Evolutionary conservation across 2,329 filamentous ascomycete genomes (phyloP).

Genomic region (Verticillium isaacii): DNA sequence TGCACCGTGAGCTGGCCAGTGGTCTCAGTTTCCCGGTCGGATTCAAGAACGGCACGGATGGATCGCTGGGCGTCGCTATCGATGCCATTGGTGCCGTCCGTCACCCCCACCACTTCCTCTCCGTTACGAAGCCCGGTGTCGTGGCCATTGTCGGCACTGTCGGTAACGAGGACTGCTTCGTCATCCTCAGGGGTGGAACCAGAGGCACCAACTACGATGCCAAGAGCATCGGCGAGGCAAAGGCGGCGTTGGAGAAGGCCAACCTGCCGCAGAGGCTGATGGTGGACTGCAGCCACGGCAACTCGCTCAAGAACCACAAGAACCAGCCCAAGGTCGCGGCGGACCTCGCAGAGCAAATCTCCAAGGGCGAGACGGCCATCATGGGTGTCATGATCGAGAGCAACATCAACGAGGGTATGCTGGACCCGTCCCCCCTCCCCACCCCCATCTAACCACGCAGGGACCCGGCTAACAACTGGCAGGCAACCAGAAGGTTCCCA

Average conservation of each 20-base stretch:
- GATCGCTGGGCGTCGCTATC: slow-evolving; percentile 80
- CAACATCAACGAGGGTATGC: slow-evolving; percentile 84
- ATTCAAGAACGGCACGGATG: slow-evolving; percentile 99
- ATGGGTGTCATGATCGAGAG: slow-evolving; percentile 99
- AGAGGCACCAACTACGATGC: slow-evolving; percentile 93
- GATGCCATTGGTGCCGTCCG: slow-evolving; percentile 91
- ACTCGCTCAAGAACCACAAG: slow-evolving; percentile 92
- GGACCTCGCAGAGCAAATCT: slow-evolving; percentile 76
- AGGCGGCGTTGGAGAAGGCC: slow-evolving; percentile 71
- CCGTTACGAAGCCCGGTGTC: slow-evolving; percentile 92
- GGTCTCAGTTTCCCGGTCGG: slow-evolving; percentile 95
- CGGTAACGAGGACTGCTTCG: slow-evolving; percentile 96
- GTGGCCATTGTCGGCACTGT: slow-evolving; percentile 92
- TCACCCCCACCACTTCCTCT: slow-evolving; percentile 94
- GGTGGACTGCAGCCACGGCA: slow-evolving; percentile 98
- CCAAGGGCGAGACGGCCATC: slow-evolving; percentile 76
- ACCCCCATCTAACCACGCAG: neutral
- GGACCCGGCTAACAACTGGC: slow-evolving; percentile 18
- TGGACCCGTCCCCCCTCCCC: too few relatives aligned
- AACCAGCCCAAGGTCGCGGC: slow-evolving; percentile 94
- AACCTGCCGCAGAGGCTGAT: slow-evolving; percentile 75
- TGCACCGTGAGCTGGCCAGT: slow-evolving; percentile 90
- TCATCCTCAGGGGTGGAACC: slow-evolving; percentile 88
- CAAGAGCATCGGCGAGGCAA: slow-evolving; percentile 77
- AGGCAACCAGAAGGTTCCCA: slow-evolving; percentile 87